Conservation (phyloP, 2,329 filamentous ascomycete species). For the Trichophyton mentagrophytes region DNA sequence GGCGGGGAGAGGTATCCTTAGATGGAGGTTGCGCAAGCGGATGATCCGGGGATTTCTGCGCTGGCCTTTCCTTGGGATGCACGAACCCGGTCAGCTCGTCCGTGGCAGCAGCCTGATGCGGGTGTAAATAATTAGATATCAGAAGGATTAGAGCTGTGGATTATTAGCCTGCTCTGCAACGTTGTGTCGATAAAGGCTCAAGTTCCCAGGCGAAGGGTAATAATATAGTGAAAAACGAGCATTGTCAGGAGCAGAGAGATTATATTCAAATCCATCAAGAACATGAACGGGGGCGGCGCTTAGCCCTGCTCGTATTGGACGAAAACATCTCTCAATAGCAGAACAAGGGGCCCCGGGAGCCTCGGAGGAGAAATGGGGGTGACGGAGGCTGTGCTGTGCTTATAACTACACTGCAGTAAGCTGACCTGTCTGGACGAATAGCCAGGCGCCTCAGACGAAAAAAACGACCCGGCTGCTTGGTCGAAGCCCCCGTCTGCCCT, state of each 20-base stretch:
- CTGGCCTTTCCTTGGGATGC: not conserved
- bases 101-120: not conserved
- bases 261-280: not conserved
- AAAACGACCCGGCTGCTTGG: not conserved
- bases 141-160: not conserved
- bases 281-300: not conserved
- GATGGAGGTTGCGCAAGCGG: not conserved
- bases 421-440: not conserved
- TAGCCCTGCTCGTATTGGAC: slow-evolving; percentile 2
- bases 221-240: not conserved
- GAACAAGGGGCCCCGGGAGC: not conserved
- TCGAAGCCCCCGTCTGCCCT: not conserved
- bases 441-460: not conserved
- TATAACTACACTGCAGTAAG: not conserved
- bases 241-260: not conserved
- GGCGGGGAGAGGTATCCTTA: not conserved
- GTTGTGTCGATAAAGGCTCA: not conserved
- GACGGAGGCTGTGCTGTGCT: not conserved
- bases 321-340: slow-evolving; percentile 1
- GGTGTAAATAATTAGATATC: not conserved
- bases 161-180: not conserved
- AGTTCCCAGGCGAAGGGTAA: not conserved
- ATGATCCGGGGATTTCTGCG: not conserved
- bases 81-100: not conserved
- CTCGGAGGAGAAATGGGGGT: not conserved